Percentiles rank a stretch among this genome's conserved stretches.
These are phyloP conservation scores for Retiboletus fuscus DNA, from an alignment of 1,284 basidiomycete species.

Conservation along the genomic window DNA sequence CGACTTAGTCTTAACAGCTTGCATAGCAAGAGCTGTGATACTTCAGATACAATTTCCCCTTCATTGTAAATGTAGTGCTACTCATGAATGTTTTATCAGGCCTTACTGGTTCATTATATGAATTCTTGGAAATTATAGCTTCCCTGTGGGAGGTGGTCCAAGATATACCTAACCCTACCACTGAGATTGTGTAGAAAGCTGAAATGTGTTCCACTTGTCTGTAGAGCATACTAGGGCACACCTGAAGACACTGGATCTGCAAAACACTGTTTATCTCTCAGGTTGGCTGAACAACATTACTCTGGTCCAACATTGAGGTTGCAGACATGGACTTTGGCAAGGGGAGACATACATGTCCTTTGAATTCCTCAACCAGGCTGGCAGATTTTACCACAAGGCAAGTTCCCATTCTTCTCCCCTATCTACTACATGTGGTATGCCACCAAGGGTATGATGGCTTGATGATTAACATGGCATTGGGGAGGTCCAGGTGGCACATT, in stretches of 20 bases:
- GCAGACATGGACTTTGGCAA: too few relatives aligned
- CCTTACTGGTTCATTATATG: slow-evolving; percentile 83
- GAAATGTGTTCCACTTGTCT: slow-evolving; percentile 41
- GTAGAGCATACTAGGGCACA: slow-evolving; percentile 57
- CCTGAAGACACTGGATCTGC: slow-evolving; percentile 72
- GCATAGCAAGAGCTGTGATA: slow-evolving; percentile 82
- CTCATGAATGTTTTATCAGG: slow-evolving; percentile 52
- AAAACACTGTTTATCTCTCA: slow-evolving; percentile 83
- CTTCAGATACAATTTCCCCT: slow-evolving; percentile 24
- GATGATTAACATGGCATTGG: slow-evolving; percentile 66
- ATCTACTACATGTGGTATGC: neutral
- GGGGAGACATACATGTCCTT: too few relatives aligned
- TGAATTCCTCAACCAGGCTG: slow-evolving; percentile 70
- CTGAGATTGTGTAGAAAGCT: neutral
- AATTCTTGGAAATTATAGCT: slow-evolving; percentile 82
- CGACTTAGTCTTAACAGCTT: too few relatives aligned
- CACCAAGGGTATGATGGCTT: slow-evolving; percentile 5
- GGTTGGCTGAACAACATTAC: slow-evolving; percentile 53
- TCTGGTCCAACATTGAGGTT: too few relatives aligned
- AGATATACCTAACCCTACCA: slow-evolving; percentile 53
- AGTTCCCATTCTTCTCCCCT: slow-evolving; percentile 30
- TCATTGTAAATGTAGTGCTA: neutral
- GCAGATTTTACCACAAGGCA: slow-evolving; percentile 89
- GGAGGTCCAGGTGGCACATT: slow-evolving; percentile 91
- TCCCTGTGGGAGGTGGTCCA: slow-evolving; percentile 81